These are phyloP conservation scores for Suhomyces atakaporum DNA, from an alignment of 1,139 yeast species.

Conservation along the genomic window DNA sequence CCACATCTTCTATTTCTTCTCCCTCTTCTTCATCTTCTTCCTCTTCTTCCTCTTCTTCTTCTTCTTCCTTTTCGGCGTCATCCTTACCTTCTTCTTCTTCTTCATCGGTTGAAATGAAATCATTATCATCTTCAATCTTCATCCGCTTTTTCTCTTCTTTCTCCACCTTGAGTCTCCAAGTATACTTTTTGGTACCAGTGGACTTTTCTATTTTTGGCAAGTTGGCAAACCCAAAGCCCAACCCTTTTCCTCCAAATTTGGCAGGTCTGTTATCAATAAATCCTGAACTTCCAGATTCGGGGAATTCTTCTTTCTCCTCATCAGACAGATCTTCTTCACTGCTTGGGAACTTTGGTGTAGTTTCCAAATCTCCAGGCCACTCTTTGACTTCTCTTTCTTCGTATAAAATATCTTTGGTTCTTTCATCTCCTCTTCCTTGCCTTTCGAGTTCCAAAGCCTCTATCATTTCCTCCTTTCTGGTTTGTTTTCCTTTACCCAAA, in stretches of 20 bases:
- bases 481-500: constrained; percentile 75
- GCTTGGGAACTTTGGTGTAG: constrained; percentile 13
- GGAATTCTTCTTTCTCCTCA: constrained; percentile 20
- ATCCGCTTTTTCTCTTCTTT: constrained; percentile 37
- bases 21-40: constrained; percentile 22
- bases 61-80: constrained; percentile 18
- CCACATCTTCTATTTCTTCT: constrained; percentile 16
- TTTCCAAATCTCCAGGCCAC: constrained; percentile 53
- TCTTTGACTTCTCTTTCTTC: constrained; percentile 68
- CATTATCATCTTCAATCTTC: constrained; percentile 42
- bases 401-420: constrained; percentile 62
- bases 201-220: constrained; percentile 48
- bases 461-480: constrained; percentile 66
- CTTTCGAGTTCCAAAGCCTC: constrained; percentile 77
- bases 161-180: constrained; percentile 45
- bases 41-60: constrained; percentile 22
- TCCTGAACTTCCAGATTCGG: constrained; percentile 34
- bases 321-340: constrained; percentile 18
- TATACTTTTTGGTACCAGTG: constrained; percentile 37
- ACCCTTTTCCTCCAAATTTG: constrained; percentile 58
- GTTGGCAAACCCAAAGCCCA: constrained; percentile 69
- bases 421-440: constrained; percentile 70
- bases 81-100: constrained; percentile 29
- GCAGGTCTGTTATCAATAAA: constrained; percentile 76
- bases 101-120: constrained; percentile 33